phyloP scores from a whole-genome alignment of 805 yeast species.

The Saccharomycopsis sp. region DNA sequence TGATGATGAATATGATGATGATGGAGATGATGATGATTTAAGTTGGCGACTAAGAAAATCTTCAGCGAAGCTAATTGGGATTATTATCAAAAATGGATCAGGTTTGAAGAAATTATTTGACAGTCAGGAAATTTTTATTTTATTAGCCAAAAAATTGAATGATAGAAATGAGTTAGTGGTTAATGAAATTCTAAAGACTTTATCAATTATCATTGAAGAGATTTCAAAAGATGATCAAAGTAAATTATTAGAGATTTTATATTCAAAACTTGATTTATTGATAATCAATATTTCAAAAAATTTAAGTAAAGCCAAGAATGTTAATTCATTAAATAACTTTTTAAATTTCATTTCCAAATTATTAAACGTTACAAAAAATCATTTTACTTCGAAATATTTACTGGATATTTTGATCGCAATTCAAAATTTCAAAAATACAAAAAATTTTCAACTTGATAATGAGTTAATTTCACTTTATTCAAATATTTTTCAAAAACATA shows the following conservation, averaged over 20 bases:
- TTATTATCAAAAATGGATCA: not conserved
- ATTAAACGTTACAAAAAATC: not conserved
- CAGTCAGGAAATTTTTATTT: too few species aligned
- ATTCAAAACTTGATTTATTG: not conserved
- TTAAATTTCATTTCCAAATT: slow-evolving; percentile 5
- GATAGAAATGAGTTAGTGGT: slow-evolving; percentile 14
- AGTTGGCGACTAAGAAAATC: slow-evolving; percentile 16
- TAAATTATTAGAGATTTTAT: not conserved
- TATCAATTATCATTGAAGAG: slow-evolving; percentile 3
- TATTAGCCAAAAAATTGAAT: slow-evolving; percentile 6
- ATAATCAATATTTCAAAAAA: not conserved
- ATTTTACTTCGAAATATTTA: slow-evolving; percentile 9
- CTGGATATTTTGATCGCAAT: slow-evolving; percentile 2
- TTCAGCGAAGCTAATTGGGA: slow-evolving; percentile 9
- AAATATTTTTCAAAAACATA: slow-evolving; percentile 7
- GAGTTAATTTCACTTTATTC: slow-evolving; percentile 11
- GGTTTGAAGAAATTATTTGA: slow-evolving; percentile 2
- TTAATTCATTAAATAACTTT: slow-evolving; percentile 5
- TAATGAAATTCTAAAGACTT: slow-evolving; percentile 8
- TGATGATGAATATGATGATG: slow-evolving; percentile 9
- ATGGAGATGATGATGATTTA: slow-evolving; percentile 12
- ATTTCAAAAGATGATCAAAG: not conserved
- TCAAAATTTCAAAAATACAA: slow-evolving; percentile 2
- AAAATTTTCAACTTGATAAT: slow-evolving; percentile 7
- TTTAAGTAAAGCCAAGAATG: slow-evolving; percentile 2